These are phyloP conservation scores for Crucibulum laeve DNA, from an alignment of 768 basidiomycete species.

Conservation along the genomic window DNA sequence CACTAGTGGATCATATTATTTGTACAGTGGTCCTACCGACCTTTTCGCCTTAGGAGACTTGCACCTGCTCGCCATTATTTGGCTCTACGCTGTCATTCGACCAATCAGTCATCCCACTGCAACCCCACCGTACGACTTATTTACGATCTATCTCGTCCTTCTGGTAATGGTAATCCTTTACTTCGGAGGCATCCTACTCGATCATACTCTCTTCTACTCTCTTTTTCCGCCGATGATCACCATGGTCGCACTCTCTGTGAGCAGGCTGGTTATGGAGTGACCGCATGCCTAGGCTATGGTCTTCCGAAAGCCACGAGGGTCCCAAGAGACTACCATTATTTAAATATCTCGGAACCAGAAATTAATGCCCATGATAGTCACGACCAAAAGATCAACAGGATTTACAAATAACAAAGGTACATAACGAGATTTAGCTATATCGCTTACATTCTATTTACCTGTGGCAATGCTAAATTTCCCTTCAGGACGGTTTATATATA, in stretches of 20 bases:
- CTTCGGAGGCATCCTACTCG: constrained; percentile 52
- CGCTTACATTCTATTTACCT: too few relatives aligned
- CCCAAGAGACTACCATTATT: too few relatives aligned
- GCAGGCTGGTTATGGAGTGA: too few relatives aligned
- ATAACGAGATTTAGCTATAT: too few relatives aligned
- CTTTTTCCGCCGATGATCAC: constrained; percentile 33
- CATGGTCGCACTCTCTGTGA: constrained; percentile 25
- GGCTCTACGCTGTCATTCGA: constrained; percentile 63
- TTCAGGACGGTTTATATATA: too few relatives aligned
- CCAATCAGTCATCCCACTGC: constrained; percentile 47
- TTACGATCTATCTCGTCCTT: constrained; percentile 51
- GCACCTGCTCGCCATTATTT: constrained; percentile 48
- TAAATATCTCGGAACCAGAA: too few relatives aligned
- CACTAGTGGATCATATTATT: constrained; percentile 46
- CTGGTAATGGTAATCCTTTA: constrained; percentile 41
- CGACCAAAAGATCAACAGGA: too few relatives aligned
- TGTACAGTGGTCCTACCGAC: constrained; percentile 30
- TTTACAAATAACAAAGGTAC: too few relatives aligned
- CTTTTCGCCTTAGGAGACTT: constrained; percentile 32
- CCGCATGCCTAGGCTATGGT: too few relatives aligned
- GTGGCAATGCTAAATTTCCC: too few relatives aligned
- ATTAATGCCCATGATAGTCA: too few relatives aligned
- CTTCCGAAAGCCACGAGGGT: too few relatives aligned
- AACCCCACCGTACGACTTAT: constrained; percentile 62
- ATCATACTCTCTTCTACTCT: constrained; percentile 36